A percentile compares a stretch with the other conserved stretches of the same genome.
phyloP scores from a whole-genome alignment of 2,329 filamentous ascomycete genomes.

The Paecilomyces niveus region DNA sequence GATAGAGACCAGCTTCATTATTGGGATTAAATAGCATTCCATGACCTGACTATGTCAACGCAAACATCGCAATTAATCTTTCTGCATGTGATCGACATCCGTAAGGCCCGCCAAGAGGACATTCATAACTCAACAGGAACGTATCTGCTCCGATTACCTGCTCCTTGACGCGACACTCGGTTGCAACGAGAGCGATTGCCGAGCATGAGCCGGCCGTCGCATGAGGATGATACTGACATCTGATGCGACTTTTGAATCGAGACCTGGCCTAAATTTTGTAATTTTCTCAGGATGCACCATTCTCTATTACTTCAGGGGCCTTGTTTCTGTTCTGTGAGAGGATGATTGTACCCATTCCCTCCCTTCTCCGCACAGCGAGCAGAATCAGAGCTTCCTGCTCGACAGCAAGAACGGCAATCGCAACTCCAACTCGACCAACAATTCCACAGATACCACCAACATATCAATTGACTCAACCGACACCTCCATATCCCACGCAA shows the following conservation, averaged over 20 bases:
- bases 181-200: background rate
- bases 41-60: background rate
- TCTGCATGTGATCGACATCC: background rate
- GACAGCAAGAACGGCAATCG: background rate
- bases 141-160: background rate
- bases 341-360: background rate
- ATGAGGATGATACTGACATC: background rate
- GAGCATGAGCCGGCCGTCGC: background rate
- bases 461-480: background rate
- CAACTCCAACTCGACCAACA: background rate
- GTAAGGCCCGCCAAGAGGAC: too few species aligned
- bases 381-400: background rate
- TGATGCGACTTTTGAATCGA: background rate
- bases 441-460: background rate
- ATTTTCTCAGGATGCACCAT: background rate
- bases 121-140: background rate
- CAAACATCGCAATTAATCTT: background rate
- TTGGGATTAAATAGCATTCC: background rate
- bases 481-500: background rate
- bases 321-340: background rate
- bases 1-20: too few species aligned
- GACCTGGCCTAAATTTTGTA: background rate
- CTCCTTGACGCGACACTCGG: background rate
- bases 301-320: background rate
- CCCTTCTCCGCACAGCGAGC: background rate